These are phyloP conservation scores for Candida multigemmis DNA, from an alignment of 805 yeast genomes.

Conservation along the genomic window DNA sequence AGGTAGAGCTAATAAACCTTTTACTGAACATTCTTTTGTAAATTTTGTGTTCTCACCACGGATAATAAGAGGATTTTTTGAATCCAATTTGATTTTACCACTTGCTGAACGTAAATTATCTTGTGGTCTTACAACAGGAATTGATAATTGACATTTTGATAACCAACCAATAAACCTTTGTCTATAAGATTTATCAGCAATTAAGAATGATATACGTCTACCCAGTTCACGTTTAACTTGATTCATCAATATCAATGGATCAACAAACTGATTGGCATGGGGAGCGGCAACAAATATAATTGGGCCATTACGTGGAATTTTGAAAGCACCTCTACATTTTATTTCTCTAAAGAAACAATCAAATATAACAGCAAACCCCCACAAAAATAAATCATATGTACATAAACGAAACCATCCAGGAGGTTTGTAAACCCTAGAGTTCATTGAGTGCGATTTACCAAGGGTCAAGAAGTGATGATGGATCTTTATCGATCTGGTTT, in stretches of 20 bases:
- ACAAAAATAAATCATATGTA: conserved; percentile 26
- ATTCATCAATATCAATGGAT: conserved; percentile 73
- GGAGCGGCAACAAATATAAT: conserved; percentile 94
- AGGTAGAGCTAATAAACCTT: conserved; percentile 71
- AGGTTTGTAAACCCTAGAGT: too few species aligned
- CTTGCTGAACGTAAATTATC: conserved; percentile 63
- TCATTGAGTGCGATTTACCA: too few species aligned
- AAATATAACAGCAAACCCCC: conserved; percentile 29
- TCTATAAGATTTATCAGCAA: conserved; percentile 73
- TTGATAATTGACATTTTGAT: conserved; percentile 68
- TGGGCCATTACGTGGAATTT: conserved; percentile 64
- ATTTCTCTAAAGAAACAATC: conserved; percentile 83
- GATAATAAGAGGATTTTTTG: conserved; percentile 43
- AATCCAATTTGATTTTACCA: conserved; percentile 56
- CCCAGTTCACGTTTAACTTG: conserved; percentile 62
- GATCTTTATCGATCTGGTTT: too few species aligned
- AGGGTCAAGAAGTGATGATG: too few species aligned
- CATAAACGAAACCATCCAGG: conserved; percentile 16
- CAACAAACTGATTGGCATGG: conserved; percentile 91
- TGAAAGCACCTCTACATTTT: conserved; percentile 78
- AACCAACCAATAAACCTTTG: conserved; percentile 64
- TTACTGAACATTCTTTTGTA: conserved; percentile 48
- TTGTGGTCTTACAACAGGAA: conserved; percentile 90
- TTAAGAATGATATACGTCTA: conserved; percentile 68
- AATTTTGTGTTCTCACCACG: conserved; percentile 63